These are phyloP conservation scores for Streptanthus diversifolius DNA, from an alignment of 345 rosid genomes.

Conservation along the genomic window DNA sequence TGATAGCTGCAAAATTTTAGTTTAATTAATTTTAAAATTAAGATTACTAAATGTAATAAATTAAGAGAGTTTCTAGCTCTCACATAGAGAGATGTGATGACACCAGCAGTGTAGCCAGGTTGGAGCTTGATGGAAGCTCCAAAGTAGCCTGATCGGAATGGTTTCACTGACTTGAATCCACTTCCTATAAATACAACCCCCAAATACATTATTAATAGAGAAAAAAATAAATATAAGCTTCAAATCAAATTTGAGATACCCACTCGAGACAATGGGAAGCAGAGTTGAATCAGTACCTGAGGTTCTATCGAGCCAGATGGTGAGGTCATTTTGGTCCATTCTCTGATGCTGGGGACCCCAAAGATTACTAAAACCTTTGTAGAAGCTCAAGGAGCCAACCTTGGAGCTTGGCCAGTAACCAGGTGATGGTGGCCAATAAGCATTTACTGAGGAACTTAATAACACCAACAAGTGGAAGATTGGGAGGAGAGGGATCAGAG, in stretches of 20 bases:
- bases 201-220: slow-evolving; percentile 3
- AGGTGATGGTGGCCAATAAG: slow-evolving; percentile 80
- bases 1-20: slow-evolving; percentile 53
- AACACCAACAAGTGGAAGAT: slow-evolving; percentile 38
- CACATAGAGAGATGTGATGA: slow-evolving; percentile 88
- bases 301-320: slow-evolving; percentile 86
- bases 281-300: slow-evolving; percentile 46
- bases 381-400: slow-evolving; percentile 62
- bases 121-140: slow-evolving; percentile 87
- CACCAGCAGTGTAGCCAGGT: slow-evolving; percentile 95
- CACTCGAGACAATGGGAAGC: not conserved
- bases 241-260: slow-evolving; percentile 3
- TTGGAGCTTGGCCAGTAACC: slow-evolving; percentile 91
- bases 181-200: slow-evolving; percentile 49
- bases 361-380: slow-evolving; percentile 70
- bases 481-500: slow-evolving; percentile 27
- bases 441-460: slow-evolving; percentile 40
- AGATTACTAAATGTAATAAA: not conserved
- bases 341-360: slow-evolving; percentile 93
- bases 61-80: slow-evolving; percentile 31
- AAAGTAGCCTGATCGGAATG: slow-evolving; percentile 90
- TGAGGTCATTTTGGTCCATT: slow-evolving; percentile 55
- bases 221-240: slow-evolving; percentile 9
- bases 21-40: not conserved
- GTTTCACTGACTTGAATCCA: slow-evolving; percentile 84